These are phyloP conservation scores for Fusarium kyushuense DNA, from an alignment of 2,329 filamentous ascomycete genomes.

Conservation along the genomic window DNA sequence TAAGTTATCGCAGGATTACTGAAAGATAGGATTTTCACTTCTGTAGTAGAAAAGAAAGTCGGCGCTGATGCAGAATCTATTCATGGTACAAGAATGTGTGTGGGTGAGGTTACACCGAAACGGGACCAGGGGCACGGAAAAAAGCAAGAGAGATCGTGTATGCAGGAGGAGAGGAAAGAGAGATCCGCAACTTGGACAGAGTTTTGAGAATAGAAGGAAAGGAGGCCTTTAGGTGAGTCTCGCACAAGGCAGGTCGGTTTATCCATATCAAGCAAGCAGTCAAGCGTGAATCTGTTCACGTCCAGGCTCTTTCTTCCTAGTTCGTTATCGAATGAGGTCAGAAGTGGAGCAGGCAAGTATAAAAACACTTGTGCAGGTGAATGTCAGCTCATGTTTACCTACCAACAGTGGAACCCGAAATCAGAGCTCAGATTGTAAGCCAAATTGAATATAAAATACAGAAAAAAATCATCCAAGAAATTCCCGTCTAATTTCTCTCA, in stretches of 20 bases:
- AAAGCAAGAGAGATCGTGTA: conserved; percentile 47
- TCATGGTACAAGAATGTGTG: conserved; percentile 15
- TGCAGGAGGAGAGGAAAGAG: conserved; percentile 37
- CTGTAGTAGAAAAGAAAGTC: background rate
- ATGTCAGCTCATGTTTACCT: conserved; percentile 9
- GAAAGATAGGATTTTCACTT: conserved; percentile 5
- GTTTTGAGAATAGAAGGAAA: conserved; percentile 12
- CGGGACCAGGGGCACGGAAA: conserved; percentile 39
- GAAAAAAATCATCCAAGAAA: background rate
- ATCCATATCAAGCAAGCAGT: background rate
- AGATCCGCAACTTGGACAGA: conserved; percentile 21
- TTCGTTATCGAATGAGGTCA: conserved; percentile 30
- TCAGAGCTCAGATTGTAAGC: conserved; percentile 18
- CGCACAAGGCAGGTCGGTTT: background rate
- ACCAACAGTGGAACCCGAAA: background rate
- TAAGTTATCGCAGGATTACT: conserved; percentile 19
- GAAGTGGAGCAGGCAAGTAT: conserved; percentile 26
- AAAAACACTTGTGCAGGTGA: conserved; percentile 1
- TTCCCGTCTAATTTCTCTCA: conserved; percentile 14
- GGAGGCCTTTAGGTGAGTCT: background rate
- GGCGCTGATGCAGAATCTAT: background rate
- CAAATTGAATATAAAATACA: conserved; percentile 6
- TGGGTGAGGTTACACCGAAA: conserved; percentile 39
- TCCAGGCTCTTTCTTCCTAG: conserved; percentile 12
- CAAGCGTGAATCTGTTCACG: conserved; percentile 32